Conservation (phyloP, 768 basidiomycete genomes). For the Panellus pusillus region DNA sequence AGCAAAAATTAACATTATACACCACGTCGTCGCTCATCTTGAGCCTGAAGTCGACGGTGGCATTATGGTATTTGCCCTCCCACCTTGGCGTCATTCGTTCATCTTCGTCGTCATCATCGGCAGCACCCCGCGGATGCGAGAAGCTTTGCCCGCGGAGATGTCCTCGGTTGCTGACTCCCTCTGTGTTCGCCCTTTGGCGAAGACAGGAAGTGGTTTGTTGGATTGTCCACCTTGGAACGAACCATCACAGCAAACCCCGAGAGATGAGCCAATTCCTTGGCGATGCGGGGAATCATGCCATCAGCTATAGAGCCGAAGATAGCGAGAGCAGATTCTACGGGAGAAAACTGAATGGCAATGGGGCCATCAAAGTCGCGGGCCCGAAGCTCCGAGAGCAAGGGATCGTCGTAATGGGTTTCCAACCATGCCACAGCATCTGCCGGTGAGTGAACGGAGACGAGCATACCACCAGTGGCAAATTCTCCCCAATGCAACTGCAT, state of each 20-base stretch:
- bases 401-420: constrained; percentile 6
- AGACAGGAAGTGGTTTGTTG: too few species aligned
- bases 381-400: neutral
- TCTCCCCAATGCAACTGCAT: neutral
- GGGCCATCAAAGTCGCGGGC: neutral
- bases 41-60: neutral
- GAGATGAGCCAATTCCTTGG: neutral
- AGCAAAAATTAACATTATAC: neutral
- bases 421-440: neutral
- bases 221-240: neutral
- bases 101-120: neutral
- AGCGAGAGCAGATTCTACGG: neutral
- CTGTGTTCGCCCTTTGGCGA: too few species aligned
- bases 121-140: constrained; percentile 1
- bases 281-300: neutral
- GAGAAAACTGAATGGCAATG: neutral
- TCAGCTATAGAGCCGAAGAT: constrained; percentile 1
- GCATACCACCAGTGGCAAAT: neutral
- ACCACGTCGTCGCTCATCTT: neutral
- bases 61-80: neutral
- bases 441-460: neutral
- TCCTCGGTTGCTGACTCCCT: too few species aligned
- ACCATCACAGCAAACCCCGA: constrained; percentile 3
- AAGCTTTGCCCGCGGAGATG: neutral
- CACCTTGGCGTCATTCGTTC: neutral